Base-by-base conservation (phyloP, 1,139 yeast genomes). In the Candida anutae region DNA sequence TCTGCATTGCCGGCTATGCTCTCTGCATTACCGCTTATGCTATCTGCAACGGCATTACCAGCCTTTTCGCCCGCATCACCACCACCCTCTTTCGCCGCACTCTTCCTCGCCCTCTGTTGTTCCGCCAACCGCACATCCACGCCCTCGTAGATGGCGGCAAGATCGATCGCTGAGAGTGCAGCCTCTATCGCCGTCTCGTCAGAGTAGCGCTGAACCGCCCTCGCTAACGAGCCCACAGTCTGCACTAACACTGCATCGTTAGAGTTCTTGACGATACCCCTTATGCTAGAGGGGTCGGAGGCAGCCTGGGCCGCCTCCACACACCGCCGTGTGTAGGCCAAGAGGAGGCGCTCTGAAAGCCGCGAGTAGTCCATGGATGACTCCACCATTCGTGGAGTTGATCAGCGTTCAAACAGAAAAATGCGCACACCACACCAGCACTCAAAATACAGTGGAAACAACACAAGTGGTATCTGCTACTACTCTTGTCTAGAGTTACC, bases 161-260 rank as follows among this genome's bases (percentile, higher is more conserved):
- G 44, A 33, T 64, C 69, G 28, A 64, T 55, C 2, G 54, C 28
- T n/a, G 56, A 63, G 4, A 60, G 45, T 5, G 34, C 43, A n/a
- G 27, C 22, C 21, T 41, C 42, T 16, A 37, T 27, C 12, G 32
- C 33, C 6, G 6, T 24, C 6, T 39, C 39, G 23, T 30, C 28
- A 16, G 32, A 33, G 23, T 39, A 39, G 15, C 19, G 24, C 5
- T 20, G 16, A 14, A 34, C 27, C 6, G 13, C 20, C 9, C 22
- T 23, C n/a, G 33, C 22, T n/a, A 31, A 28, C 13, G n/a, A 26
- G 10, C 31, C n/a, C 10, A 35, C 13, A 6, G 39, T 16, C 5
- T 18, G 17, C 16, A 31, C 25, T 15, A 34, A 27, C 6, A 30
- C 31, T 12, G 23, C 21, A 10, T 24, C 33, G 8, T 27, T 15